These are phyloP conservation scores for Fusarium circinatum DNA, from an alignment of 2,329 filamentous ascomycete genomes.

Conservation along the genomic window DNA sequence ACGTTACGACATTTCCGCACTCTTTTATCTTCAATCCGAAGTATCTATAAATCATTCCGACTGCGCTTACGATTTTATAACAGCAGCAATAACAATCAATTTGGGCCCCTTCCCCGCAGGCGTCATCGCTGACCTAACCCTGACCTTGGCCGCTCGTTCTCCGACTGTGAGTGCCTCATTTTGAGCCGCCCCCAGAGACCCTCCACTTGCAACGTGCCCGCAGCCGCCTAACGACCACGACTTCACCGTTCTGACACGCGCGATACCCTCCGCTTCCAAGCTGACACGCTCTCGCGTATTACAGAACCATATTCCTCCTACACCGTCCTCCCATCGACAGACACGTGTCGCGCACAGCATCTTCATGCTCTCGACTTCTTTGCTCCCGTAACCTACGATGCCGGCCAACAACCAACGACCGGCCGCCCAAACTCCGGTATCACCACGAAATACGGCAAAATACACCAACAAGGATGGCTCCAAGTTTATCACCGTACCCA, in stretches of 20 bases:
- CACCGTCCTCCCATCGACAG: conserved; percentile 38
- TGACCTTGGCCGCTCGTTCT: conserved; percentile 45
- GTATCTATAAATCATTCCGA: conserved; percentile 20
- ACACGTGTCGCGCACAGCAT: conserved; percentile 47
- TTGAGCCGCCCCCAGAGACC: conserved; percentile 47
- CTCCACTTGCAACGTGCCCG: conserved; percentile 43
- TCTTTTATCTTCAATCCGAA: conserved; percentile 14
- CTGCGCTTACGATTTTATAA: conserved; percentile 19
- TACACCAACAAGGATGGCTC: conserved; percentile 76
- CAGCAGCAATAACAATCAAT: conserved; percentile 26
- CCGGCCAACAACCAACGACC: conserved; percentile 64
- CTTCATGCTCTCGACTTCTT: conserved; percentile 53
- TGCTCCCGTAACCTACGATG: conserved; percentile 55
- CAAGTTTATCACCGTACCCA: conserved; percentile 74
- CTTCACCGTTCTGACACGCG: conserved; percentile 32
- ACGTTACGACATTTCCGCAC: conserved; percentile 20
- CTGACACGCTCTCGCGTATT: conserved; percentile 38
- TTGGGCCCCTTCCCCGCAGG: conserved; percentile 44
- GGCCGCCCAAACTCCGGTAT: conserved; percentile 60
- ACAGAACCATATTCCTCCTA: conserved; percentile 22
- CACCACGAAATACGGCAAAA: conserved; percentile 66
- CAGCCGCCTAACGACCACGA: conserved; percentile 34
- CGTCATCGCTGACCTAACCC: conserved; percentile 55
- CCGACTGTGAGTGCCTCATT: conserved; percentile 51
- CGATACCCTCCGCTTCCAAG: conserved; percentile 25